Conservation (phyloP, 495 filamentous ascomycete species). For the Bathelium albidoporum region DNA sequence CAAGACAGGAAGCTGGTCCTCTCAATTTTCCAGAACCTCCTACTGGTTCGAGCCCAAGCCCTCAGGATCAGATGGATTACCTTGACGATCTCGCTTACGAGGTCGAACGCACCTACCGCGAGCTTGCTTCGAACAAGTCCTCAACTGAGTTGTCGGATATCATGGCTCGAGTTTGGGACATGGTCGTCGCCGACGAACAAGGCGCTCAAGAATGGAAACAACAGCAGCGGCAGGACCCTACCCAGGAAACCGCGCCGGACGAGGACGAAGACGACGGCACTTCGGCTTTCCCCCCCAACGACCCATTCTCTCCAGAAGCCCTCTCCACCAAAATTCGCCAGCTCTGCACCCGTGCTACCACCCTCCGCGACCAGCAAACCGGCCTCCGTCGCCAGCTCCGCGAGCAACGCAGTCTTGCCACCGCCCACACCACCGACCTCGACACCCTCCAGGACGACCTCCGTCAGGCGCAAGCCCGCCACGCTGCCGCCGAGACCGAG, state of each 20-base stretch:
- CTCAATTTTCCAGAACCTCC: neutral
- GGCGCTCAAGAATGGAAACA: conserved; percentile 45
- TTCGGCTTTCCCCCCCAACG: conserved; percentile 23
- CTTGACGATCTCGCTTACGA: conserved; percentile 22
- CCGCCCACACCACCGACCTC: conserved; percentile 47
- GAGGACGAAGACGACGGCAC: conserved; percentile 30
- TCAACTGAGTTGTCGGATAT: conserved; percentile 23
- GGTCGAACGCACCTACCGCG: conserved; percentile 14
- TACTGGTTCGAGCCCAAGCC: neutral
- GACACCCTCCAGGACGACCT: conserved; percentile 34
- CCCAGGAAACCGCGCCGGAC: conserved; percentile 38
- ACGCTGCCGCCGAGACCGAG: conserved; percentile 26
- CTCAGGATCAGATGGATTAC: conserved; percentile 24
- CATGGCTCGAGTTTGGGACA: conserved; percentile 62
- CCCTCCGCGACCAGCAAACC: conserved; percentile 70
- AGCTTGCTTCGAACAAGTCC: neutral
- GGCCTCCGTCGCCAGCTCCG: conserved; percentile 81
- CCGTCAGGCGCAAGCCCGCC: conserved; percentile 28
- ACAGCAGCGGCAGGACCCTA: conserved; percentile 37
- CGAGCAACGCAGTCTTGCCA: conserved; percentile 83
- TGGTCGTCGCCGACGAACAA: conserved; percentile 53
- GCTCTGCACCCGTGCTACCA: conserved; percentile 52
- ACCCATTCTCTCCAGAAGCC: conserved; percentile 53
- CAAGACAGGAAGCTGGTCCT: neutral
- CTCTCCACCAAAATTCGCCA: conserved; percentile 70